Conservation (phyloP, 768 basidiomycete genomes). For the Lactifluus hygrophoroides region DNA sequence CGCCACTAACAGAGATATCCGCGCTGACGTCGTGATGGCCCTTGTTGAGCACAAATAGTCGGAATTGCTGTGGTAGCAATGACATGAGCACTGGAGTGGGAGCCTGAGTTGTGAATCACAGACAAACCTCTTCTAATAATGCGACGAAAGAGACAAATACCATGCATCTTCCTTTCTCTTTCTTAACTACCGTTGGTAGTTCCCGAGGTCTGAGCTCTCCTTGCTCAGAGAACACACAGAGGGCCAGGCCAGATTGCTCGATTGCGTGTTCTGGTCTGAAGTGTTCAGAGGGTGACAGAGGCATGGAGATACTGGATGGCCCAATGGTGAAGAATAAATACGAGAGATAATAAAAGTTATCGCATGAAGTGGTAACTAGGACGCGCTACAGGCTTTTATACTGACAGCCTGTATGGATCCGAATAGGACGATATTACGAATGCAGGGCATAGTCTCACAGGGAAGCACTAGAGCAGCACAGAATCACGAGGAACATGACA, state of each 20-base stretch:
- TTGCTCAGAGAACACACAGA: conserved; percentile 2
- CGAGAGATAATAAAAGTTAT: not conserved
- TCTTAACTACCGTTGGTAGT: not conserved
- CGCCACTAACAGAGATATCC: not conserved
- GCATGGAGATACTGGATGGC: not conserved
- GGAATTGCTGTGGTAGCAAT: not conserved
- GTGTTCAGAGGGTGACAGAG: not conserved
- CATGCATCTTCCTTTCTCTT: not conserved
- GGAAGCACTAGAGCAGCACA: not conserved
- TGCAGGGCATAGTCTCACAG: not conserved
- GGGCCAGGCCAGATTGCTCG: conserved; percentile 7
- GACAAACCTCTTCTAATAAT: conserved; percentile 3
- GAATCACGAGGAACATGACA: conserved; percentile 7
- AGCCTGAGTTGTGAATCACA: too few species aligned
- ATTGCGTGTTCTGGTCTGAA: conserved; percentile 3
- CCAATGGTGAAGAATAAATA: not conserved
- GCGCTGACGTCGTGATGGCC: conserved; percentile 1
- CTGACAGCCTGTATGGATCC: not conserved
- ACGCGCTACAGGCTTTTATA: not conserved
- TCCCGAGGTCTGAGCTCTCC: conserved; percentile 7
- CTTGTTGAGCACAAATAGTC: conserved; percentile 2
- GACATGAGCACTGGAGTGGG: too few species aligned
- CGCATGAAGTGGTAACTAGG: not conserved
- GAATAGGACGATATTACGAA: not conserved
- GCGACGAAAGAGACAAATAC: conserved; percentile 6